Evolutionary conservation across 352 stramenopile genomes (phyloP).

Genomic region (Phytophthora sp.): DNA sequence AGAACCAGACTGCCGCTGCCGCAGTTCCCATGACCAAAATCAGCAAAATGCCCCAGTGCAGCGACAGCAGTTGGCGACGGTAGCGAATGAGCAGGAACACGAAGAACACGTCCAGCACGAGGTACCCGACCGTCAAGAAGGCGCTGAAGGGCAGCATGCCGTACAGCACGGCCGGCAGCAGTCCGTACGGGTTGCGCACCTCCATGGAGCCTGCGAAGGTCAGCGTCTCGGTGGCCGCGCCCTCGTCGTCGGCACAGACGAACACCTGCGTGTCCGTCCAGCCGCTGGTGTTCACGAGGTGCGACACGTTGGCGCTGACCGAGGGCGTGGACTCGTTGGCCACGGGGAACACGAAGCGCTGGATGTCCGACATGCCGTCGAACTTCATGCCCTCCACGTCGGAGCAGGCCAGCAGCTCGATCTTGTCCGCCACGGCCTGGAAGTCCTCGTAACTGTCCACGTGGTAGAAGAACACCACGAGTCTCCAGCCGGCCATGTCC

Average conservation of each 20-base stretch:
- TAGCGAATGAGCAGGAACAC: conserved; percentile 68
- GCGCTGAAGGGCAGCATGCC: conserved; percentile 87
- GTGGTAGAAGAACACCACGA: conserved; percentile 88
- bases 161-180: conserved; percentile 82
- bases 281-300: conserved; percentile 65
- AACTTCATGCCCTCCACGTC: conserved; percentile 46
- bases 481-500: conserved; percentile 68
- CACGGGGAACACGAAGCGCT: conserved; percentile 74
- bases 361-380: conserved; percentile 66
- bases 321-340: conserved; percentile 42
- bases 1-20: conserved; percentile 73
- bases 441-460: conserved; percentile 75
- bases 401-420: conserved; percentile 79
- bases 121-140: conserved; percentile 74
- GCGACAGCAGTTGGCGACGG: conserved; percentile 71
- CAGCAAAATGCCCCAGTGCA: conserved; percentile 86
- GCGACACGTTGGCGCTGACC: conserved; percentile 54
- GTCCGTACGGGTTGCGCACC: conserved; percentile 83
- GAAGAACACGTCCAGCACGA: conserved; percentile 84
- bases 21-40: conserved; percentile 81
- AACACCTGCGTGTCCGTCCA: conserved; percentile 87
- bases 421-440: conserved; percentile 62
- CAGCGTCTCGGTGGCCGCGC: conserved; percentile 50
- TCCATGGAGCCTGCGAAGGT: conserved; percentile 74
- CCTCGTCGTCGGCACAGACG: conserved; percentile 68